Conservation (phyloP, 495 filamentous ascomycete species). For the Lophiotrema nucula region DNA sequence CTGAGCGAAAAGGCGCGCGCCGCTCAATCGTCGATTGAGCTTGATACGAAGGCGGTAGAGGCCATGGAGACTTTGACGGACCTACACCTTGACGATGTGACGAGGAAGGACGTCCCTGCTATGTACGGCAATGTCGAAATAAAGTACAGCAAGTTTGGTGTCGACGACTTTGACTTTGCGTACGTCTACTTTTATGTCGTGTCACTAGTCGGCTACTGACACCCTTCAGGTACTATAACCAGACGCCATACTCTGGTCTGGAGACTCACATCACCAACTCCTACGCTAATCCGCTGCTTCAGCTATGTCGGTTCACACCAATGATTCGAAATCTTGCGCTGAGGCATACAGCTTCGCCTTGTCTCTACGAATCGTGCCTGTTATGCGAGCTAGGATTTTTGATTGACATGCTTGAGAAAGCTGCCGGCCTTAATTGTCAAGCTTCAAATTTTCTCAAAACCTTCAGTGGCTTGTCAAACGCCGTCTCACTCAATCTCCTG, state of each 20-base stretch:
- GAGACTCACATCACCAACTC: slow-evolving; percentile 96
- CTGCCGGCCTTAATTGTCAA: slow-evolving; percentile 87
- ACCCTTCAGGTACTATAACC: slow-evolving; percentile 76
- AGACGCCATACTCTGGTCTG: slow-evolving; percentile 82
- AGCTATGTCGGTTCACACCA: slow-evolving; percentile 87
- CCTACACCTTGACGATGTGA: slow-evolving; percentile 40
- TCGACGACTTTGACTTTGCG: slow-evolving; percentile 97
- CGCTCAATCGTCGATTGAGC: slow-evolving; percentile 46
- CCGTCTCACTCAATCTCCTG: slow-evolving; percentile 67
- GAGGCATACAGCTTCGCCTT: slow-evolving; percentile 82
- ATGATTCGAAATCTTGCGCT: slow-evolving; percentile 84
- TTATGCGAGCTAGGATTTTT: slow-evolving; percentile 94
- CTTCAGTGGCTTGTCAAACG: slow-evolving; percentile 72
- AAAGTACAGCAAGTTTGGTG: slow-evolving; percentile 94
- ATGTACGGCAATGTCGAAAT: slow-evolving; percentile 92
- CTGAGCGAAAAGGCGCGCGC: slow-evolving; percentile 87
- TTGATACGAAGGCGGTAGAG: slow-evolving; percentile 56
- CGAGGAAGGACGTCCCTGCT: slow-evolving; percentile 71
- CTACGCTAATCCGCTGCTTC: slow-evolving; percentile 89
- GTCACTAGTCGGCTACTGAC: slow-evolving; percentile 7
- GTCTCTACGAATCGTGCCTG: slow-evolving; percentile 76
- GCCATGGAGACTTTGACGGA: slow-evolving; percentile 56
- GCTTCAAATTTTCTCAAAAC: slow-evolving; percentile 95
- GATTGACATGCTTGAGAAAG: slow-evolving; percentile 97
- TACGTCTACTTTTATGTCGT: slow-evolving; percentile 43